Evolutionary conservation across 805 yeast genomes (phyloP), one percentile per base, ranked within the genome.

Genomic region (Scheffersomyces stipitis): DNA sequence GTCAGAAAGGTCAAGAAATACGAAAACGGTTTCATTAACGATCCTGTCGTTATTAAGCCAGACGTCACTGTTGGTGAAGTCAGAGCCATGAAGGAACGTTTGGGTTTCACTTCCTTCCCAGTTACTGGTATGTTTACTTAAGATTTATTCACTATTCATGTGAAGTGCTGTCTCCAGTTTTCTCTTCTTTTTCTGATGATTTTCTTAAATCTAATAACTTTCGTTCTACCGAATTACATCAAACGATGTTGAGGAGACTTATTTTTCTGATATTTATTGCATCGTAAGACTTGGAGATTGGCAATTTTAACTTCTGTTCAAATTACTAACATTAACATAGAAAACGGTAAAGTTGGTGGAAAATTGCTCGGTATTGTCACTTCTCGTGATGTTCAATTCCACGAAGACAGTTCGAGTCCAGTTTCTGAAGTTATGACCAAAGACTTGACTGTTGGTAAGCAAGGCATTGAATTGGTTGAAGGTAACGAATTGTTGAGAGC

Each of bases 201-300:
- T 58, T 58, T 59, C 56, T 34, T 52, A 45, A 36, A 49, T 47
- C 63, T 60, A 64, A 75, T 86, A 89, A 91, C 98, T 91, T 91
- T 91, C 99, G 98, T 91, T 91, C 99, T 91, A 83, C 98, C 96
- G 96, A 83, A 61, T 68, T 63, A 57, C 95, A 84, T 86, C 93
- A 81, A 82, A 84, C 95, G 93, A 89, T 86, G 95, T 78, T 88
- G 96, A 69, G 95, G 97, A 89, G 53, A 83, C 62, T 49, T 52
- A 64, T 57, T 55, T 61, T 33, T 51, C 10, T 7, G 10, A 7
- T 22, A 29, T 46, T 45, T 44, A 41, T 28, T 18, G 27, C 18
- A 36, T n/a, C 22, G 14, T 24, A 37, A 26, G 26, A 27, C 20
- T 23, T 18, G 37, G 20, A 13, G 23, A 34, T 9, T n/a, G 12